Conservation (phyloP, 306 rosid genomes). For the Cyclanthera cordifolia region DNA sequence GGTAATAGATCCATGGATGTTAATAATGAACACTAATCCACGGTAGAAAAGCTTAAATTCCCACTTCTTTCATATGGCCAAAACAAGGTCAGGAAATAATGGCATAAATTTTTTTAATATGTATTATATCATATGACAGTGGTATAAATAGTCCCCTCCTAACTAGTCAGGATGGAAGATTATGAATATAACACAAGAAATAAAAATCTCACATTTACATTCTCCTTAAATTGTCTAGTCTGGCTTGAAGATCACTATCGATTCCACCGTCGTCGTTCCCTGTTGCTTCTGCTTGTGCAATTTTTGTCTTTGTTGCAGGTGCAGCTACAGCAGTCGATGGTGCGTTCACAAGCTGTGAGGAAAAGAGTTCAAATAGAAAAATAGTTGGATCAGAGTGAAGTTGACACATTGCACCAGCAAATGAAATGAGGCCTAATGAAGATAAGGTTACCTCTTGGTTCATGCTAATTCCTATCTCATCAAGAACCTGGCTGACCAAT, state of each 20-base stretch:
- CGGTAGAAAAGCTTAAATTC: background rate
- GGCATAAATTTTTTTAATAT: background rate
- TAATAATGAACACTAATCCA: background rate
- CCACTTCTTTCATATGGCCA: background rate
- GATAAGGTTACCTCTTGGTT: conserved; percentile 67
- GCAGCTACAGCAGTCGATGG: conserved; percentile 79
- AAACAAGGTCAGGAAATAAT: conserved; percentile 6
- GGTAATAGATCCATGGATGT: background rate
- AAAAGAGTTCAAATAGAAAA: background rate
- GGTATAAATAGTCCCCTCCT: background rate
- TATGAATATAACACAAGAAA: conserved; percentile 15
- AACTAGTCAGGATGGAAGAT: conserved; percentile 11
- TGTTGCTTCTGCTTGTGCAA: conserved; percentile 66
- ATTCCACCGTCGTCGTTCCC: conserved; percentile 61
- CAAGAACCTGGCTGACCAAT: conserved; percentile 84
- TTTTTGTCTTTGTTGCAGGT: conserved; percentile 56
- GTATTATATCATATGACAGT: background rate
- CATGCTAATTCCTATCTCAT: conserved; percentile 74
- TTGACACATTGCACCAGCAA: background rate
- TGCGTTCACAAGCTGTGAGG: conserved; percentile 68
- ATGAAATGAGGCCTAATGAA: background rate
- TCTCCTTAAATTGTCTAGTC: conserved; percentile 77
- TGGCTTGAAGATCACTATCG: conserved; percentile 84
- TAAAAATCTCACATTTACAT: conserved; percentile 31
- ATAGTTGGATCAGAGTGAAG: background rate